A percentile compares a stretch with the other conserved stretches of the same genome.
Evolutionary conservation across 148 eudicot genomes (phyloP).

Genomic region (Pharnaceum exiguum): DNA sequence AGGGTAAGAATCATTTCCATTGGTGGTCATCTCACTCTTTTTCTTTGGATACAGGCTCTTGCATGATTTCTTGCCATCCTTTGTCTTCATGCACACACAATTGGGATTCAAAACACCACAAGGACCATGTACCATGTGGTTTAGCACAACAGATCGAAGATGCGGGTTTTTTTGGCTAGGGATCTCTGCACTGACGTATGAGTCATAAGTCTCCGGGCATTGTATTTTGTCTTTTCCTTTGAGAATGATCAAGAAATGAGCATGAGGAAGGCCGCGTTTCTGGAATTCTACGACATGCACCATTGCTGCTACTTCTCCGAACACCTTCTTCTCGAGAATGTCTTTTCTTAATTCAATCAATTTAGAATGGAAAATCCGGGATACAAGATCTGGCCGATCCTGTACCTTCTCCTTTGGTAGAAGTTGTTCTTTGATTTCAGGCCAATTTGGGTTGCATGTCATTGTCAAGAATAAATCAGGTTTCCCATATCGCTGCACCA

Average conservation of each 20-base stretch:
- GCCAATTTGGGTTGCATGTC: conserved; percentile 8
- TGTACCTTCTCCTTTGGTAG: neutral
- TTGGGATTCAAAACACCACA: neutral
- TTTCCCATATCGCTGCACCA: neutral
- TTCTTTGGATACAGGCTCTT: too few species aligned
- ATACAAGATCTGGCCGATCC: neutral
- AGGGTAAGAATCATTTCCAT: too few species aligned
- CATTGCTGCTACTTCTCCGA: neutral
- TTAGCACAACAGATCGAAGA: neutral
- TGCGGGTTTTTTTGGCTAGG: too few species aligned
- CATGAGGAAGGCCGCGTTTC: too few species aligned
- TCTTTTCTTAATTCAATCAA: neutral
- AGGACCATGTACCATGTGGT: neutral
- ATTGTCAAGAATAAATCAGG: neutral
- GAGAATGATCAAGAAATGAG: too few species aligned
- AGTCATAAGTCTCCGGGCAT: too few species aligned
- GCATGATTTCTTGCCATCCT: too few species aligned
- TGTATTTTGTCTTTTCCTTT: too few species aligned
- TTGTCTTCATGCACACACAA: neutral
- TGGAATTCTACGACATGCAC: too few species aligned
- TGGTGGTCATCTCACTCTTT: too few species aligned
- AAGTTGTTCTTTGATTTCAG: neutral
- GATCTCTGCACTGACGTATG: too few species aligned
- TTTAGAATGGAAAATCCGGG: neutral
- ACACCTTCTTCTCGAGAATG: neutral